Percentiles rank a stretch among this genome's conserved stretches.
Evolutionary conservation across 2,329 filamentous ascomycete genomes (phyloP).

Genomic region (Arthrobotrys sinensis): DNA sequence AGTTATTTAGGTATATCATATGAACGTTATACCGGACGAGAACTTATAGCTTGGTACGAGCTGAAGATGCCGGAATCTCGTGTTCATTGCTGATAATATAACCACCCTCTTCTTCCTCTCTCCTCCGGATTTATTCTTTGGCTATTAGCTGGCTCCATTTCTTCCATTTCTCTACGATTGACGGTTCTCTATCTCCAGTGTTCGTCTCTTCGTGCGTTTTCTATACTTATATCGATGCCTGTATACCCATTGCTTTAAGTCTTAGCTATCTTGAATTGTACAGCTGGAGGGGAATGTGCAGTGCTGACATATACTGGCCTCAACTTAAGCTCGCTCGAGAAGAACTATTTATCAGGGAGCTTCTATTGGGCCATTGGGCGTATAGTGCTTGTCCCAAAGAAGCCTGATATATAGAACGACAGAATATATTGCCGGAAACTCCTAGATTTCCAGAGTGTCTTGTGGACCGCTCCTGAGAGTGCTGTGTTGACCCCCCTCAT

Average conservation of each 20-base stretch:
- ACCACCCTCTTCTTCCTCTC: background rate
- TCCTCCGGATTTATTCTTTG: background rate
- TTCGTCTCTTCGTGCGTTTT: background rate
- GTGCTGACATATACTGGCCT: background rate
- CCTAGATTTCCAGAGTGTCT: background rate
- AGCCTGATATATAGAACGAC: background rate
- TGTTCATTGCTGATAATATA: background rate
- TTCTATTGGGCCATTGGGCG: slow-evolving; percentile 7
- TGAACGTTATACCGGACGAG: background rate
- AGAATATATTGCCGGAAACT: slow-evolving; percentile 1
- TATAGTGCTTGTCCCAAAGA: background rate
- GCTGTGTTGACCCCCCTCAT: slow-evolving; percentile 2
- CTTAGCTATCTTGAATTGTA: background rate
- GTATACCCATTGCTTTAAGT: background rate
- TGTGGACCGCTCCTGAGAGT: background rate
- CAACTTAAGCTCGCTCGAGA: background rate
- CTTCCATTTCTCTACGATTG: slow-evolving; percentile 12
- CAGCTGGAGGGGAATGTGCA: background rate
- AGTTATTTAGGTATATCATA: background rate
- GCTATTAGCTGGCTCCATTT: background rate
- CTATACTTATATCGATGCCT: slow-evolving; percentile 1
- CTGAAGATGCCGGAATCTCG: background rate
- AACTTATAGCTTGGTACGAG: background rate
- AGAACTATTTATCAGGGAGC: background rate
- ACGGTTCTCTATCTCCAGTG: background rate